phyloP scores from a whole-genome alignment of 2,329 filamentous ascomycete species.

The Xylariaceae sp. region DNA sequence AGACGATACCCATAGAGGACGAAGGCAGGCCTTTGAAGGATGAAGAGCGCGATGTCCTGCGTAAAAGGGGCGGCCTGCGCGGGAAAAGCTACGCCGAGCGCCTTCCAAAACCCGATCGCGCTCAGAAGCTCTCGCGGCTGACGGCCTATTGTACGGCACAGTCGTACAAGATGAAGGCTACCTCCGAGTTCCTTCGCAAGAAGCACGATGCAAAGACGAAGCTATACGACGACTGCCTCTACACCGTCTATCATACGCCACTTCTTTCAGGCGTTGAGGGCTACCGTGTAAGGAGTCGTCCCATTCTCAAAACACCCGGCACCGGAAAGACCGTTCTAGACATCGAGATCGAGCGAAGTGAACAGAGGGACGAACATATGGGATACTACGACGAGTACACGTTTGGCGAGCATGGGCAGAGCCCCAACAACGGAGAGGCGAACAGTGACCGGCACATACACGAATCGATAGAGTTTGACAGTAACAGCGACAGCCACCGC shows the following conservation, averaged over 20 bases:
- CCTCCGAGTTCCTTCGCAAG: slow-evolving; percentile 82
- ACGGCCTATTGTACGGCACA: slow-evolving; percentile 97
- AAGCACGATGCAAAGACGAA: slow-evolving; percentile 90
- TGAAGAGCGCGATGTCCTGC: slow-evolving; percentile 60
- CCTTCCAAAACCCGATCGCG: slow-evolving; percentile 78
- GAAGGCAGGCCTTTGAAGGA: slow-evolving; percentile 61
- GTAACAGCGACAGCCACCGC: slow-evolving; percentile 3
- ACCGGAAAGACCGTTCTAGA: slow-evolving; percentile 85
- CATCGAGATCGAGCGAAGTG: slow-evolving; percentile 91
- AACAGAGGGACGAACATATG: slow-evolving; percentile 81
- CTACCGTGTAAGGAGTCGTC: slow-evolving; percentile 82
- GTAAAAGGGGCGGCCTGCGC: slow-evolving; percentile 54
- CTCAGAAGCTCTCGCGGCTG: slow-evolving; percentile 80
- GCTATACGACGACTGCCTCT: slow-evolving; percentile 95
- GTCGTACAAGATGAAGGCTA: slow-evolving; percentile 81
- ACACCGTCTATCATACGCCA: slow-evolving; percentile 90
- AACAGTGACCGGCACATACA: slow-evolving; percentile 16
- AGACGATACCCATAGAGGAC: slow-evolving; percentile 40
- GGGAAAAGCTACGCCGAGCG: slow-evolving; percentile 94
- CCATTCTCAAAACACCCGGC: slow-evolving; percentile 85
- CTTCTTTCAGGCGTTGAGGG: slow-evolving; percentile 80
- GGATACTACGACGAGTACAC: slow-evolving; percentile 79
- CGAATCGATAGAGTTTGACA: slow-evolving; percentile 12
- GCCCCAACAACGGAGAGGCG: slow-evolving; percentile 21
- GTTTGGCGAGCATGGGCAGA: slow-evolving; percentile 40